phyloP scores from a whole-genome alignment of 208 protist genomes.

The Acanthamoeba lenticulata region DNA sequence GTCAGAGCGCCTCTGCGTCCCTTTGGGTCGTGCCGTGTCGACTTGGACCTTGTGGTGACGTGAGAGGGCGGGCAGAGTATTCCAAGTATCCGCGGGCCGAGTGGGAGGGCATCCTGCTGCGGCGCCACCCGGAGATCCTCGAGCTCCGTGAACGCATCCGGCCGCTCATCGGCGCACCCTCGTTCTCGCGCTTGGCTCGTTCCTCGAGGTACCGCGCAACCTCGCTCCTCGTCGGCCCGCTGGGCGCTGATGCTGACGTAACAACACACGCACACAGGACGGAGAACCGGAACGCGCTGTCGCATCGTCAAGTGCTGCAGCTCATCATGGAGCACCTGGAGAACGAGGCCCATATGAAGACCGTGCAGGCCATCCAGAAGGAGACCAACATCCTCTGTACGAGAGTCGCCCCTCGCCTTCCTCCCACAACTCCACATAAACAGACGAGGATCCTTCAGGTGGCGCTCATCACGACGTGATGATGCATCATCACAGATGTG shows the following conservation, averaged over 20 bases:
- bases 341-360: not conserved
- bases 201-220: not conserved
- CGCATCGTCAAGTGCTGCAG: not conserved
- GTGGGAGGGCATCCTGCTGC: constrained; percentile 61
- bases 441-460: no score
- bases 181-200: constrained; percentile 12
- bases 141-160: constrained; percentile 74
- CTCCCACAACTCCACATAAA: no score
- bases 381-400: constrained; percentile 21
- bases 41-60: no score
- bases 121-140: constrained; percentile 77
- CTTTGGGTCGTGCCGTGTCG: not conserved
- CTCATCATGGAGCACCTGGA: constrained; percentile 48
- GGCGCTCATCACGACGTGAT: not conserved
- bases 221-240: not conserved
- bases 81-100: not conserved
- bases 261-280: not conserved
- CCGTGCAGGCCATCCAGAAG: constrained; percentile 14
- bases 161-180: constrained; percentile 57
- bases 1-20: not conserved
- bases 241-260: not conserved
- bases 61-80: not conserved
- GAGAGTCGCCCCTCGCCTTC: no score
- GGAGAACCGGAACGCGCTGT: constrained; percentile 11
- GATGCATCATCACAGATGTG: not conserved